phyloP scores from a whole-genome alignment of 2,329 filamentous ascomycete species.

The Fusarium tricinctum region DNA sequence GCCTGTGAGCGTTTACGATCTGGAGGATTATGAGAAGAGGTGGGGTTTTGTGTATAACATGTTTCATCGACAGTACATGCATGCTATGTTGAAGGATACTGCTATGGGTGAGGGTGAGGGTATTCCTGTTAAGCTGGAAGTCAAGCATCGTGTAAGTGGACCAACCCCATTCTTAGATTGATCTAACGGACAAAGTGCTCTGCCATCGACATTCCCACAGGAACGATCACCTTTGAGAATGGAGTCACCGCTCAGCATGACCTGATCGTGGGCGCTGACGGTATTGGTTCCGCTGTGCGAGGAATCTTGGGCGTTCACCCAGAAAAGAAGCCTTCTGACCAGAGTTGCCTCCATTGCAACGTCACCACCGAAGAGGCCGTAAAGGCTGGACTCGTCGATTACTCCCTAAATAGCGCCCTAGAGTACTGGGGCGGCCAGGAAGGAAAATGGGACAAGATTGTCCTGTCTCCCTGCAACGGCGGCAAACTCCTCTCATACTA shows the following conservation, averaged over 20 bases:
- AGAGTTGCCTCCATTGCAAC: conserved; percentile 75
- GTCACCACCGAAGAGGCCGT: conserved; percentile 73
- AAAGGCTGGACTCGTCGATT: conserved; percentile 72
- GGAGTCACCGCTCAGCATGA: conserved; percentile 66
- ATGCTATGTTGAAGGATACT: conserved; percentile 73
- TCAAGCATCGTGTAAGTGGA: conserved; percentile 63
- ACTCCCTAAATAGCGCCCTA: conserved; percentile 70
- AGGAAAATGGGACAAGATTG: conserved; percentile 76
- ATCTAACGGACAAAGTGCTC: conserved; percentile 55
- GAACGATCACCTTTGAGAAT: conserved; percentile 67
- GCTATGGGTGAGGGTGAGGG: conserved; percentile 70
- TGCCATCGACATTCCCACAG: conserved; percentile 65
- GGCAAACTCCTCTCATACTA: conserved; percentile 77
- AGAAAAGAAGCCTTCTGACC: conserved; percentile 70
- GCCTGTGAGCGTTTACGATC: conserved; percentile 72
- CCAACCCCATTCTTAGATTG: neutral
- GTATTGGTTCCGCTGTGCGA: conserved; percentile 76
- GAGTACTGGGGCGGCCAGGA: conserved; percentile 80
- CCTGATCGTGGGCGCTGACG: conserved; percentile 74
- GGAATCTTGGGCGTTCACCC: conserved; percentile 73
- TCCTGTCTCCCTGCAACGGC: conserved; percentile 76
- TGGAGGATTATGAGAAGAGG: conserved; percentile 73
- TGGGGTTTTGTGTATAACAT: conserved; percentile 78
- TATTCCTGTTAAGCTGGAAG: conserved; percentile 64
- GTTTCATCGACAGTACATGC: conserved; percentile 79